Conservation (phyloP, 306 rosid genomes). For the Acacia confusa region DNA sequence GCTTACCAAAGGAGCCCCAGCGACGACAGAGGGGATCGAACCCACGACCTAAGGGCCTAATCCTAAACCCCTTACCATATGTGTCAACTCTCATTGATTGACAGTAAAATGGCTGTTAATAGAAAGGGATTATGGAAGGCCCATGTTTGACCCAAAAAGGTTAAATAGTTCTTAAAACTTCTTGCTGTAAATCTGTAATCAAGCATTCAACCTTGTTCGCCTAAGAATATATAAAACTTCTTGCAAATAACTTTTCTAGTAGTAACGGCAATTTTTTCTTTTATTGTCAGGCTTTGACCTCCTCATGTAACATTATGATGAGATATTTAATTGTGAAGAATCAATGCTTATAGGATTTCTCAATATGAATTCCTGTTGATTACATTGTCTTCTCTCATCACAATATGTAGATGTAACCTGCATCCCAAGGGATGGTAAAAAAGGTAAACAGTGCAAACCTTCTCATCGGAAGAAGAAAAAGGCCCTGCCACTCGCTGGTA, state of each 20-base stretch:
- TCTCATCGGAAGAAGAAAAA: slow-evolving; percentile 31
- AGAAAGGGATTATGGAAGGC: no score
- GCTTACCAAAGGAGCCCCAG: no score
- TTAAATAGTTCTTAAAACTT: background rate
- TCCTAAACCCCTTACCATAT: no score
- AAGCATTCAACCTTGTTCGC: background rate
- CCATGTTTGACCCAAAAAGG: no score
- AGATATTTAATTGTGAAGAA: background rate
- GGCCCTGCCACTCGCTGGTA: slow-evolving; percentile 36
- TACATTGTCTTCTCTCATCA: background rate
- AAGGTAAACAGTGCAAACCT: slow-evolving; percentile 34
- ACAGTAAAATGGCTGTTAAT: no score
- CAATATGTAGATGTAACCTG: background rate
- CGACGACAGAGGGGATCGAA: no score
- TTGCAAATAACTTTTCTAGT: background rate
- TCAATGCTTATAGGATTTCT: background rate
- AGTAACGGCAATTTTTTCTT: background rate
- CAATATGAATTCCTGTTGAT: background rate
- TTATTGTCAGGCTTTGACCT: no score
- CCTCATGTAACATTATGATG: background rate
- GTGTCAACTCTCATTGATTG: no score
- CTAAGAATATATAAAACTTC: no score
- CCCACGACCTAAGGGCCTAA: no score
- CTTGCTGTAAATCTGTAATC: background rate
- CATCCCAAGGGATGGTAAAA: background rate